Evolutionary conservation across 768 basidiomycete genomes (phyloP).

Genomic region (Phylloporus scabripes): DNA sequence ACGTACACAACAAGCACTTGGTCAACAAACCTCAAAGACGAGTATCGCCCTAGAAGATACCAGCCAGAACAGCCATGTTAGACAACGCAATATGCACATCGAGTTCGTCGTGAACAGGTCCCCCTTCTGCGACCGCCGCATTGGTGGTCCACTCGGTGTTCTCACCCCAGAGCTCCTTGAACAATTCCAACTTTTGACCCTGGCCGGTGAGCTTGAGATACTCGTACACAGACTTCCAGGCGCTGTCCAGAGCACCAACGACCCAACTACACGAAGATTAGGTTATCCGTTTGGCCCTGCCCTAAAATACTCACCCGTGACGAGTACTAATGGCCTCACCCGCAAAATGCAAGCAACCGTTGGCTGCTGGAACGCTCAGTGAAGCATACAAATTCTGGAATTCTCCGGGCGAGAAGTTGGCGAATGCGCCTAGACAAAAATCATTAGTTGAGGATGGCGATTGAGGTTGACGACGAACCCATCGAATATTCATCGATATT

Average conservation of each 20-base stretch:
- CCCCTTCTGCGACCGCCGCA: not conserved
- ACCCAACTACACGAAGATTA: conserved; percentile 32
- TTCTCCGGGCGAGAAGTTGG: conserved; percentile 37
- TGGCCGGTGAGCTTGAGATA: conserved; percentile 17
- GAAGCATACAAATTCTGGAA: conserved; percentile 30
- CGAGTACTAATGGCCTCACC: conserved; percentile 13
- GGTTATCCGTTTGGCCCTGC: conserved; percentile 11
- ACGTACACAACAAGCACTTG: not conserved
- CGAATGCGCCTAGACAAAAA: conserved; percentile 33
- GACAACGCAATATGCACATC: conserved; percentile 3
- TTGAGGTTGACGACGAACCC: conserved; percentile 22
- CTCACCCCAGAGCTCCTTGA: conserved; percentile 28
- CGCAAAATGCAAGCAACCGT: conserved; percentile 13
- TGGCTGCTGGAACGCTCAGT: conserved; percentile 29
- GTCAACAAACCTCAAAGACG: not conserved
- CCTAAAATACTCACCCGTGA: conserved; percentile 1
- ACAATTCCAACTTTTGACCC: conserved; percentile 4
- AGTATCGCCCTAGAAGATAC: not conserved
- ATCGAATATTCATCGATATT: conserved; percentile 26
- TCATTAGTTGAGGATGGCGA: not conserved
- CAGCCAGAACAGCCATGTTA: not conserved
- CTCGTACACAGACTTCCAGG: conserved; percentile 31
- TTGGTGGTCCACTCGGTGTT: conserved; percentile 26
- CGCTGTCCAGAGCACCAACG: conserved; percentile 36
- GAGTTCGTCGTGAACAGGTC: not conserved